Conservation (phyloP, 2,329 filamentous ascomycete species). For the Tolypocladium inflatum region DNA sequence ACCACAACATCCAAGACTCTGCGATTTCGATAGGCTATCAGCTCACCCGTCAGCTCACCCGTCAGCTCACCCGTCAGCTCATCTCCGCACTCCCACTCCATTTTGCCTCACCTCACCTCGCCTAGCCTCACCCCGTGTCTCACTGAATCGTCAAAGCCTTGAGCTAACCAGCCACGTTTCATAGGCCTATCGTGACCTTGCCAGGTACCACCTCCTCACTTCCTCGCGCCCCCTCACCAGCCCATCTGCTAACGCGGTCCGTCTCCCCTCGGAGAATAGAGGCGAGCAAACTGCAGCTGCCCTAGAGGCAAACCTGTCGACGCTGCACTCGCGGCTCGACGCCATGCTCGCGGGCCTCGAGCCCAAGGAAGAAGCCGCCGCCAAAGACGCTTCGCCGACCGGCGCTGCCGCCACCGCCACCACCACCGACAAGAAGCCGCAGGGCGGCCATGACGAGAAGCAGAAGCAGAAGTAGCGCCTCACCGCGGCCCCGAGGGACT, state of each 20-base stretch:
- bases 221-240: neutral
- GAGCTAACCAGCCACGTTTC: neutral
- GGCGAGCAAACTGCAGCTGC: slow-evolving; percentile 44
- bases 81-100: neutral
- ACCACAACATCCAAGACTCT: neutral
- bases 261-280: slow-evolving; percentile 18
- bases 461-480: neutral
- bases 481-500: too few relatives aligned
- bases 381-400: neutral
- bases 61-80: neutral
- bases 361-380: slow-evolving; percentile 5
- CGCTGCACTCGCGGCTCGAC: slow-evolving; percentile 45
- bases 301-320: slow-evolving; percentile 42
- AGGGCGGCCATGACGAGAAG: slow-evolving; percentile 1
- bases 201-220: slow-evolving; percentile 5
- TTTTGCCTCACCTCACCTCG: neutral
- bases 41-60: neutral
- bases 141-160: neutral
- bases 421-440: neutral
- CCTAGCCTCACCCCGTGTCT: neutral
- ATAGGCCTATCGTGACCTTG: slow-evolving; percentile 10
- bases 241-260: neutral
- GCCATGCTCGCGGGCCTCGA: slow-evolving; percentile 41
- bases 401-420: neutral
- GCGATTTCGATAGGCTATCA: neutral